Evolutionary conservation across 2,329 filamentous ascomycete genomes (phyloP).

Genomic region (Scytalidium sp.): DNA sequence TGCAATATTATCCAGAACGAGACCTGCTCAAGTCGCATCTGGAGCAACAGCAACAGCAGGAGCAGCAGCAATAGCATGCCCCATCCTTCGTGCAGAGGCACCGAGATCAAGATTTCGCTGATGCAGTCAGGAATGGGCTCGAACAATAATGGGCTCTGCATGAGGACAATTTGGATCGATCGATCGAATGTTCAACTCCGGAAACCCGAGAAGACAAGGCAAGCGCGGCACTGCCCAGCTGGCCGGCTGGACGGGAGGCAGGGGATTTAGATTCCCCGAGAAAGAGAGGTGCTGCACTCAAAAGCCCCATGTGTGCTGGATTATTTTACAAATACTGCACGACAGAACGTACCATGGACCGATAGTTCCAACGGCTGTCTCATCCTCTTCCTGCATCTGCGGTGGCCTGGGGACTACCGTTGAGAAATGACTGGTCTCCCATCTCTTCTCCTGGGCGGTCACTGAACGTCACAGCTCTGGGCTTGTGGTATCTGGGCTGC

Average conservation of each 20-base stretch:
- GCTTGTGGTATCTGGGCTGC: not conserved
- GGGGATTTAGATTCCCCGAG: not conserved
- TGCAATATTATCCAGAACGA: no score
- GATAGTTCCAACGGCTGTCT: not conserved
- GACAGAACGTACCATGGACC: no score
- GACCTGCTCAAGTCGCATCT: no score
- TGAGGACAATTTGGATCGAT: not conserved
- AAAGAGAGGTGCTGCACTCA: not conserved
- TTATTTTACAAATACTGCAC: no score
- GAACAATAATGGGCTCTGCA: no score
- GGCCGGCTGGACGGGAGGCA: not conserved
- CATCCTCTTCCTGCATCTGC: not conserved
- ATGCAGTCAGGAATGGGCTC: no score
- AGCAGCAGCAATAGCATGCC: no score
- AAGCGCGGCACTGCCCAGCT: not conserved
- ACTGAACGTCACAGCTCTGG: not conserved
- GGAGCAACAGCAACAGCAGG: no score
- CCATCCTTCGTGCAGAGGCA: no score
- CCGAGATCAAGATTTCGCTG: no score
- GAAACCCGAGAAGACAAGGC: not conserved
- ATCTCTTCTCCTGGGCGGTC: not conserved
- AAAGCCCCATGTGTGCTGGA: not conserved
- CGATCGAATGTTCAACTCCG: not conserved
- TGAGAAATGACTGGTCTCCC: no score
- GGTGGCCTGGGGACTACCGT: no score